Evolutionary conservation across 129 eudicot species (phyloP), one percentile per base, ranked within the genome.

Genomic region (Centrapalus pauciflorus): DNA sequence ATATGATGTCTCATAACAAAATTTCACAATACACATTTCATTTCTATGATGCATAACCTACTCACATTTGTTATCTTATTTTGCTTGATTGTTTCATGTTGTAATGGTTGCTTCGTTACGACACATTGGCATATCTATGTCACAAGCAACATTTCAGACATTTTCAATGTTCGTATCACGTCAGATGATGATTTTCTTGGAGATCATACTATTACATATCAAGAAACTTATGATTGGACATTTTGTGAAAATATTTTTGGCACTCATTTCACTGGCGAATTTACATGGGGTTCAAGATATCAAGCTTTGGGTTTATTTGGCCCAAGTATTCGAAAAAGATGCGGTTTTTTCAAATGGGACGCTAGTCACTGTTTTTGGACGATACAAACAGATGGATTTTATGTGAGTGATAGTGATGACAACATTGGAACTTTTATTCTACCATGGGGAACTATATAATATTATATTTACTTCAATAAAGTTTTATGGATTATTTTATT

Each of bases 141-240:
- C 12, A 38, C 23, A 0, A 73, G 16, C 26, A 13, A 52, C 49
- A 34, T 71, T 8, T 24, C 26, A 0, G 49, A 14, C 29, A 13
- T 16, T 20, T 0, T 63, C 24, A 20, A 19, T 52, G 64, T 49
- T 40, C 72, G 40, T 64, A 6, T 73, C 10, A 64, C 64, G 54
- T 73, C 78, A 40, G 46, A 66, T 27, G 58, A 73, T 7, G 56
- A 63, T 29, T 72, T 64, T 55, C 72, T 73, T 40, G 72, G 78
- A 2, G 55, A 20, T 29, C 78, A 55, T 43, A 41, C 37, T 7
- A 54, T 73, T 13, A 14, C 59, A 20, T 13, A 13, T 3, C 2
- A 13, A 12, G 37, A 13, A 32, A 41, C 21, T 25, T 64, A 73
- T 17, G 0, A 14, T 2, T 73, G 66, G 72, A 55, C 64, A 7